Evolutionary conservation across 768 basidiomycete genomes (phyloP), one percentile per base, ranked within the genome.

Genomic region (Favolaschia claudopus): DNA sequence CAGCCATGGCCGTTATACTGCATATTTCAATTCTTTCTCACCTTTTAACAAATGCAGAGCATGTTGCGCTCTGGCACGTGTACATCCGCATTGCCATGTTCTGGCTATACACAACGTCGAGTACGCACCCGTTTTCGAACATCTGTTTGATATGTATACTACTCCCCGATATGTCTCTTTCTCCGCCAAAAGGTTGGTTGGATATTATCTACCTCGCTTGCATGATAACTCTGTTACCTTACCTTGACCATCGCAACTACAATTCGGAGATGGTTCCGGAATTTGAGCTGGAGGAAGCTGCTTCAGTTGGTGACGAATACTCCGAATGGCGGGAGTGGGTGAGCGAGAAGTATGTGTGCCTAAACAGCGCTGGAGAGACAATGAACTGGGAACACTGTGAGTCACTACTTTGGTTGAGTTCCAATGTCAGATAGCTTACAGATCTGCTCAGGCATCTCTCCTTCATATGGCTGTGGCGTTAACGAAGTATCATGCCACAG

Each of bases 31-130:
- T 56, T 34, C 13, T 48, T 2, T 31, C 45, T 15, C 45, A 56
- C 24, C 19, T 56, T 28, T 32, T 56, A 4, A 49, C 46, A 6
- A 56, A 56, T 27, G 28, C 46, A 2, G 55, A 56, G 5, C 46
- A 56, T 22, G 12, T 27, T 12, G 37, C 27, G 3, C 24, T 48
- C 25, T 56, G 55, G 55, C 27, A 38, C 10, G n/a, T 48, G 2
- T 42, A 48, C 19, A 20, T 48, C n/a, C 55, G 55, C 9, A 46
- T 56, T 14, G 12, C 10, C 8, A 29, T 19, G 17, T 56, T 56
- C 13, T 56, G 55, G 55, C 15, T 56, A 7, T 2, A 32, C 22
- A 39, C 38, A 17, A 39, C 38, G 9, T 39, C n/a, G n/a, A 20
- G 20, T 42, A 8, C 31, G 37, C 2, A 6, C 31, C 4, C 19